Base-by-base conservation (phyloP, 2,329 filamentous ascomycete genomes). In the Raffaelea albimanens region DNA sequence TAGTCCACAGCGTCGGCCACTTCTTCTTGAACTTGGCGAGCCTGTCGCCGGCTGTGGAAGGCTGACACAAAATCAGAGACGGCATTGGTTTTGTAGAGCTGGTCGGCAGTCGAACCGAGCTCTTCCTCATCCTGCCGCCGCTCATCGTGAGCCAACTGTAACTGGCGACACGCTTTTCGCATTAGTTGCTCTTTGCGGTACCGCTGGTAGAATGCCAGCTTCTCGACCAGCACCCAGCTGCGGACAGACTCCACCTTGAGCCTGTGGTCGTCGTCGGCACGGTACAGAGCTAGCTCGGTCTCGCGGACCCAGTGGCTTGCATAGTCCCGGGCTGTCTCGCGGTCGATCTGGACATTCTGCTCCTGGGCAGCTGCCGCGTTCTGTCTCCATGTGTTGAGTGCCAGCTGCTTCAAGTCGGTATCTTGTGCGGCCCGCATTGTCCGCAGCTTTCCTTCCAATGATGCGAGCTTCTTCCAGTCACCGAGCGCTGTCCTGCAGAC, bases 201-300 rank as follows among this genome's bases (percentile, higher is more conserved):
- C 2, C 58, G 56, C 25, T 45, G 39, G 38, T 54, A 55, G 46
- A 58, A 59, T 4, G 47, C 55, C 2, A 60, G 53, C 40, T 56
- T 56, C 44, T 61, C 58, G 23, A 56, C 52, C 29, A 60, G 53
- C 5, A 54, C 45, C 61, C 61, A 63, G 38, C 56, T 52, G 13
- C 54, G 53, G 9, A 61, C 38, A 8, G 56, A 50, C 1, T 51
- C 51, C 13, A 22, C 20, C 47, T 57, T 56, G 16, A 52, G 52
- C n/a, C 46, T 40, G 22, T 53, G 42, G 20, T 48, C 48, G 3
- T 53, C 48, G 13, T 53, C 52, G 5, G 50, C 49, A 9, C 45
- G 44, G 33, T 55, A 60, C 0, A 52, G 19, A 9, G 44, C 52
- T 2, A 63, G 56, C 25, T 53, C 55, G 23, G 57, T 52, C 52